Evolutionary conservation across 257 asterid species (phyloP).

Genomic region (Plantago major): DNA sequence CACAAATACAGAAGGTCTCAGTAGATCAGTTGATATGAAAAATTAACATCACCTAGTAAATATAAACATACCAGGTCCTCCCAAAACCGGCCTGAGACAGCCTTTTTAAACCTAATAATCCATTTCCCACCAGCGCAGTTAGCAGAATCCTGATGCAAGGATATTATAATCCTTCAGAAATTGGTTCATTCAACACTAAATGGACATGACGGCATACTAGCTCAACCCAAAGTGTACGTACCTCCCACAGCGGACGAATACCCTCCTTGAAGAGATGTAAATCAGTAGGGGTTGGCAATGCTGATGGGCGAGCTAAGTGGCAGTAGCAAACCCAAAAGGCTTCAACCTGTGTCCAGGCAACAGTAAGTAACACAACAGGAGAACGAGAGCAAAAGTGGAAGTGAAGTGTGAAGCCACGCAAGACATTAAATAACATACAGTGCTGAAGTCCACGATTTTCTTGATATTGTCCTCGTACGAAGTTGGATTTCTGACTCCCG

Average conservation of each 20-base stretch:
- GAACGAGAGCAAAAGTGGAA: neutral
- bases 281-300: slow-evolving; percentile 92
- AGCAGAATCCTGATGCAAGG: slow-evolving; percentile 71
- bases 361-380: slow-evolving; percentile 13
- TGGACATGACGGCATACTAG: slow-evolving; percentile 6
- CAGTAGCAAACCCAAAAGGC: slow-evolving; percentile 96
- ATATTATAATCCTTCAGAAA: neutral
- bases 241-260: slow-evolving; percentile 99
- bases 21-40: neutral
- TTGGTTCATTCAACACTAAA: slow-evolving; percentile 3
- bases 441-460: slow-evolving; percentile 84
- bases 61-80: slow-evolving; percentile 80
- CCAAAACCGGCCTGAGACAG: slow-evolving; percentile 95
- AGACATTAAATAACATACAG: slow-evolving; percentile 46
- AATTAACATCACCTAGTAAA: neutral
- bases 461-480: slow-evolving; percentile 93
- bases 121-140: slow-evolving; percentile 97
- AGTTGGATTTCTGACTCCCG: slow-evolving; percentile 83
- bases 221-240: slow-evolving; percentile 24
- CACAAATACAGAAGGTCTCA: neutral
- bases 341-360: slow-evolving; percentile 57
- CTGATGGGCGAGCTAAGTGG: slow-evolving; percentile 80
- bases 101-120: slow-evolving; percentile 92
- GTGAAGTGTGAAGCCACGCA: neutral
- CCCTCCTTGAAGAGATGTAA: slow-evolving; percentile 97